Percentiles rank a stretch among this genome's conserved stretches.
Conservation (phyloP, 306 rosid genomes). For the Ammopiptanthus mongolicus region DNA sequence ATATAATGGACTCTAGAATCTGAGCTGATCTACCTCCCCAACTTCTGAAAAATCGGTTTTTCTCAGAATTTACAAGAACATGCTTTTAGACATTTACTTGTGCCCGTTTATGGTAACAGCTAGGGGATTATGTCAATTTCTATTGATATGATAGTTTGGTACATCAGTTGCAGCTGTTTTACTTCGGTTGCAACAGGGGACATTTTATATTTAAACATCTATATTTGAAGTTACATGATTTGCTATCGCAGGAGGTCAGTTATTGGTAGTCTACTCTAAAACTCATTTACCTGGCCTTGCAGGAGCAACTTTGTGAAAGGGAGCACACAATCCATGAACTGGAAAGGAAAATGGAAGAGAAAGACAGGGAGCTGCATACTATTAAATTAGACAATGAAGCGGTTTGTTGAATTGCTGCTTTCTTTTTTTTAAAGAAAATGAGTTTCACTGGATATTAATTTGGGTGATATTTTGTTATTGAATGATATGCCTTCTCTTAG, state of each 20-base stretch:
- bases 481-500: neutral
- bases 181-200: neutral
- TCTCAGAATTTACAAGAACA: neutral
- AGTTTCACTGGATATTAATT: neutral
- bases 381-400: slow-evolving; percentile 90
- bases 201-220: neutral
- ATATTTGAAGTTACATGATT: slow-evolving; percentile 2
- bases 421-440: too few species aligned
- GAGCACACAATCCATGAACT: slow-evolving; percentile 68
- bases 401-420: slow-evolving; percentile 45
- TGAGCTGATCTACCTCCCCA: neutral
- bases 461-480: neutral
- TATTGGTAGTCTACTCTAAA: slow-evolving; percentile 17
- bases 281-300: slow-evolving; percentile 32
- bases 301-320: slow-evolving; percentile 83
- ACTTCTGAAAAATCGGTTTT: neutral
- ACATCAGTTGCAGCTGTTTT: neutral
- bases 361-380: slow-evolving; percentile 80
- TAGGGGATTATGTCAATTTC: slow-evolving; percentile 1
- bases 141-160: neutral
- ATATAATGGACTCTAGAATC: neutral
- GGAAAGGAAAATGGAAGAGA: slow-evolving; percentile 84
- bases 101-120: neutral
- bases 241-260: neutral
- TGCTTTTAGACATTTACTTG: neutral